Evolutionary conservation across 2,329 filamentous ascomycete genomes (phyloP).

Genomic region (Diaporthe aspalathi): DNA sequence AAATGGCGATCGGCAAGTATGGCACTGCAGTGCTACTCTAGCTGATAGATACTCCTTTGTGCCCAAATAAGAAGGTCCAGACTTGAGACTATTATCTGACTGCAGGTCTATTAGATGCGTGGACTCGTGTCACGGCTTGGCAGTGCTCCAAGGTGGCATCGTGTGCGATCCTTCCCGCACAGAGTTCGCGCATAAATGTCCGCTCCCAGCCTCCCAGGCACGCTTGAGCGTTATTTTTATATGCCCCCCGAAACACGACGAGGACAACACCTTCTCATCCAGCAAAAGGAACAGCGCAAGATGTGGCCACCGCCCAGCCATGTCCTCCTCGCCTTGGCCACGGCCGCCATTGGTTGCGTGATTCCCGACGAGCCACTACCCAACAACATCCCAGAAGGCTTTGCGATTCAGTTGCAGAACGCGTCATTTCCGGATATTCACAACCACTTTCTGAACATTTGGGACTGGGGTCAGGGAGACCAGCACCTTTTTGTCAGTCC

Average conservation of each 20-base stretch:
- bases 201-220: not conserved
- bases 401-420: slow-evolving; percentile 53
- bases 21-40: not conserved
- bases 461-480: slow-evolving; percentile 53
- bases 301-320: not conserved
- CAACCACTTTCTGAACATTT: slow-evolving; percentile 52
- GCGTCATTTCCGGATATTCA: slow-evolving; percentile 50
- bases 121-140: slow-evolving; percentile 25
- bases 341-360: slow-evolving; percentile 44
- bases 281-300: not conserved
- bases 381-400: slow-evolving; percentile 49
- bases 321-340: not conserved
- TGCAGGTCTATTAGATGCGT: slow-evolving; percentile 26
- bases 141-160: not conserved
- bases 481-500: slow-evolving; percentile 54
- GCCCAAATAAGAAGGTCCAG: slow-evolving; percentile 22
- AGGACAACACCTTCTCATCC: too few species aligned
- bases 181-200: slow-evolving; percentile 6
- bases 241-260: not conserved
- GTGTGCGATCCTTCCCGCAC: slow-evolving; percentile 13
- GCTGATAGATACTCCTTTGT: not conserved
- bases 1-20: not conserved
- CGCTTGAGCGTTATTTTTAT: too few species aligned
- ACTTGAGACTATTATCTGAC: slow-evolving; percentile 26
- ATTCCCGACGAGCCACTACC: slow-evolving; percentile 46